These are phyloP conservation scores for Akebia trifoliata DNA, from an alignment of 164 flowering plant genomes.

Conservation along the genomic window DNA sequence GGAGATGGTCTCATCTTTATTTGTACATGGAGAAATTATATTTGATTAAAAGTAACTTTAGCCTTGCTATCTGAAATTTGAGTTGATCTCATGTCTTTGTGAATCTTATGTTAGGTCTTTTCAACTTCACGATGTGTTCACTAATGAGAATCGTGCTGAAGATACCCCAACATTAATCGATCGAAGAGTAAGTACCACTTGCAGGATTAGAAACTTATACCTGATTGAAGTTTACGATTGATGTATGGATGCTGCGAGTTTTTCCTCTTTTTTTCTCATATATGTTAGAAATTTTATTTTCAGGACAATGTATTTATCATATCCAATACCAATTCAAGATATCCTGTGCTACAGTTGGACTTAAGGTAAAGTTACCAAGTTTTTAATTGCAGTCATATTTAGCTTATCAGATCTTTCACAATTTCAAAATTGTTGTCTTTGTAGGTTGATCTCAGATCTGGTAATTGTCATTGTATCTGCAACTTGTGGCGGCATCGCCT, in stretches of 20 bases:
- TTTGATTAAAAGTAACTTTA: no score
- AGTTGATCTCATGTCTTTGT: constrained; percentile 8
- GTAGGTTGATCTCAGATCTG: constrained; percentile 88
- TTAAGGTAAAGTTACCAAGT: constrained; percentile 49
- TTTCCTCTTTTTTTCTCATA: no score
- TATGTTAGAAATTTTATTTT: constrained; percentile 15
- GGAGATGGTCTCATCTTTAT: not conserved
- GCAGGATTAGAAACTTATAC: no score
- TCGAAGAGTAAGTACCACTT: constrained; percentile 61
- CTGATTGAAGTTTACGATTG: no score
- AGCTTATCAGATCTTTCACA: constrained; percentile 8
- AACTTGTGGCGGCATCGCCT: constrained; percentile 96
- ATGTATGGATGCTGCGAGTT: no score
- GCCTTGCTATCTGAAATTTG: constrained; percentile 8
- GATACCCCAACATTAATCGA: constrained; percentile 89
- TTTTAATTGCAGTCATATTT: not conserved
- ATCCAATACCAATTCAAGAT: constrained; percentile 84
- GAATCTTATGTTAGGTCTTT: constrained; percentile 49
- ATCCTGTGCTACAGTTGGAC: constrained; percentile 85
- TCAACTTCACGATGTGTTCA: constrained; percentile 71
- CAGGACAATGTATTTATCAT: constrained; percentile 97
- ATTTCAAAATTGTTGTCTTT: constrained; percentile 10
- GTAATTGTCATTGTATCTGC: constrained; percentile 95
- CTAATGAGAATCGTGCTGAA: constrained; percentile 75
- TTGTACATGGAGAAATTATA: no score